Base-by-base conservation (phyloP, 768 basidiomycete genomes). In the Leucocoprinus birnbaumii region DNA sequence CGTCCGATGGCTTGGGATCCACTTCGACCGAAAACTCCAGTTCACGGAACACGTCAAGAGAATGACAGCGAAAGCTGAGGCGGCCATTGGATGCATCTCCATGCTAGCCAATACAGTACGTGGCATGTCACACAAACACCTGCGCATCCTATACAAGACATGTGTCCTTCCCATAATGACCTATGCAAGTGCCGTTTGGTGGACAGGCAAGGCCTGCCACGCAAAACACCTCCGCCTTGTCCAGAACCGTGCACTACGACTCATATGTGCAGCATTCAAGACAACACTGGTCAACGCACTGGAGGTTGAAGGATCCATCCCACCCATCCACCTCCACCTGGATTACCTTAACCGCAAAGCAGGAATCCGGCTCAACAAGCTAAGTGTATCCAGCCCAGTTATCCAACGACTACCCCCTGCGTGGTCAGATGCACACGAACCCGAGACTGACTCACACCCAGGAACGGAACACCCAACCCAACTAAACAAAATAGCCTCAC, bases 81-180 rank as follows among this genome's bases (percentile, higher is more conserved):
- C 60, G 11, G 63, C 67, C 2, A 63, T 68, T 1, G 58, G 57
- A 9, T 62, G 60, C 0, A 48, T 71, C 0, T 51, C 57, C 0
- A 72, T 74, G 65, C 67, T 75, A 0, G 63, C 64, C 1, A 69
- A 72, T 64, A 73, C 71, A 0, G 62, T 73, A 8, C 46, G 59
- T 1, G 70, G 75, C 0, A 64, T 75, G 0, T 63, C 62, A 7
- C 72, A 68, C 16, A 11, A 26, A 1, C 64, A 72, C 54, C 37
- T 70, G 0, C 44, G 65, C 7, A 61, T 35, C 3, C 61, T 75
- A 1, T 73, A 71, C 62, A 38, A 48, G 0, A 55, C 64, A 1
- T 70, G 66, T 25, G 61, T 74, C 3, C 41, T 69, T 0, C 69
- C 73, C 0, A 63, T 70, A 8, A 59, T 72, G 34, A 64, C 70